phyloP scores from a whole-genome alignment of 805 yeast genomes.

The Teunomyces tritomae region DNA sequence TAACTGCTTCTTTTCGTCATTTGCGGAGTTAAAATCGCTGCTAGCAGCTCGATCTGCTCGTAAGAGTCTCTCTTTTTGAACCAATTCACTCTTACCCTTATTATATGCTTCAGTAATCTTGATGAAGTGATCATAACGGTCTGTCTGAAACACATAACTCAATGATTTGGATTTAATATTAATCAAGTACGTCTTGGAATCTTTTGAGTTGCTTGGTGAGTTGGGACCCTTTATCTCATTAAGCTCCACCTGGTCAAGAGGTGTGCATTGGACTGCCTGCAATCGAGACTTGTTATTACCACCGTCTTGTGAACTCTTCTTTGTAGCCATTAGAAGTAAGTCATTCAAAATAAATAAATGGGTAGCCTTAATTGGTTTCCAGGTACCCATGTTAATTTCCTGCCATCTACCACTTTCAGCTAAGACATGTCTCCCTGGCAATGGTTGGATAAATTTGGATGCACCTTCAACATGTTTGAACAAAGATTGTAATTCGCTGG shows the following conservation, averaged over 20 bases:
- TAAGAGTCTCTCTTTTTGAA: conserved; percentile 27
- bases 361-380: conserved; percentile 73
- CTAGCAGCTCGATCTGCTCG: conserved; percentile 12
- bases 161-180: conserved; percentile 47
- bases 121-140: conserved; percentile 53
- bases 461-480: conserved; percentile 91
- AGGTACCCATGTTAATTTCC: conserved; percentile 80
- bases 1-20: conserved; percentile 38
- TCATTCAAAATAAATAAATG: conserved; percentile 80
- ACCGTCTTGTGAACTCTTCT: conserved; percentile 37
- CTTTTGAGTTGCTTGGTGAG: conserved; percentile 11
- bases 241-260: conserved; percentile 58
- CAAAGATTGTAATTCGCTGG: conserved; percentile 60
- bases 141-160: conserved; percentile 60
- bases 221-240: conserved; percentile 34
- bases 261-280: conserved; percentile 78
- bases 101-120: conserved; percentile 55
- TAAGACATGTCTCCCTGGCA: conserved; percentile 77
- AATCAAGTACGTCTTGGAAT: conserved; percentile 36
- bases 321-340: conserved; percentile 68
- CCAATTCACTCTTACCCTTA: conserved; percentile 56
- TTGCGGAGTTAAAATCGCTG: conserved; percentile 17
- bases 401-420: conserved; percentile 83
- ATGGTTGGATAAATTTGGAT: conserved; percentile 68
- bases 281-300: conserved; percentile 36